Evolutionary conservation across 1,284 basidiomycete genomes (phyloP).

Genomic region (Porogramme epimiltina): DNA sequence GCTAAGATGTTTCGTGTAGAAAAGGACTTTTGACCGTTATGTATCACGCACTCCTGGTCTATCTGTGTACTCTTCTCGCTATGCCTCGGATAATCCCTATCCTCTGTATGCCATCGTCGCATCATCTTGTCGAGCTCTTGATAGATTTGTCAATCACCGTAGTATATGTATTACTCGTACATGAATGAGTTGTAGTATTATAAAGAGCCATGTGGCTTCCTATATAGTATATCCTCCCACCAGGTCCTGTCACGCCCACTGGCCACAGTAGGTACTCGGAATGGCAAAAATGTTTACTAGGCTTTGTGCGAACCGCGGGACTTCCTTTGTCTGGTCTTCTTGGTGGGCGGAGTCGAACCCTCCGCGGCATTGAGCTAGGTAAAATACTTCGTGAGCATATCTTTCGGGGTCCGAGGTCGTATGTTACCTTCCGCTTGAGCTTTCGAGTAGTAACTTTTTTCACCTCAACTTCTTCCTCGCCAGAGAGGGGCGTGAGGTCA

Average conservation of each 20-base stretch:
- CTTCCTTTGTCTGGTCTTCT: no score
- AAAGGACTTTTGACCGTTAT: background rate
- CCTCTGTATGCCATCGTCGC: background rate
- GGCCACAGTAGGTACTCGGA: no score
- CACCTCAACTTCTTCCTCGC: constrained; percentile 21
- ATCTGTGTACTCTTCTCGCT: background rate
- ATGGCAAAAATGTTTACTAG: no score
- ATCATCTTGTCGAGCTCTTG: background rate
- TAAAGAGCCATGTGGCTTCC: no score
- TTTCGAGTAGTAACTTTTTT: constrained; percentile 11
- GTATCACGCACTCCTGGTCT: constrained; percentile 1
- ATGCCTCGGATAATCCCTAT: constrained; percentile 1
- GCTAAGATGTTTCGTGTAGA: background rate
- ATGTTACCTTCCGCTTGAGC: constrained; percentile 26
- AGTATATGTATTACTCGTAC: constrained; percentile 10
- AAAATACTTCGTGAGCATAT: background rate
- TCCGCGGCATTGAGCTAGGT: background rate
- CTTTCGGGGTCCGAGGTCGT: background rate
- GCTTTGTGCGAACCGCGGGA: background rate
- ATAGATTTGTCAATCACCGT: constrained; percentile 11
- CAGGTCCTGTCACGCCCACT: no score
- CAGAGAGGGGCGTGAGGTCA: constrained; percentile 35
- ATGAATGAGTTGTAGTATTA: constrained; percentile 13
- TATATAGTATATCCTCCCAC: no score
- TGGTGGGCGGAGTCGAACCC: background rate